phyloP scores from a whole-genome alignment of 768 basidiomycete species.

The Boletus rubropictus region DNA sequence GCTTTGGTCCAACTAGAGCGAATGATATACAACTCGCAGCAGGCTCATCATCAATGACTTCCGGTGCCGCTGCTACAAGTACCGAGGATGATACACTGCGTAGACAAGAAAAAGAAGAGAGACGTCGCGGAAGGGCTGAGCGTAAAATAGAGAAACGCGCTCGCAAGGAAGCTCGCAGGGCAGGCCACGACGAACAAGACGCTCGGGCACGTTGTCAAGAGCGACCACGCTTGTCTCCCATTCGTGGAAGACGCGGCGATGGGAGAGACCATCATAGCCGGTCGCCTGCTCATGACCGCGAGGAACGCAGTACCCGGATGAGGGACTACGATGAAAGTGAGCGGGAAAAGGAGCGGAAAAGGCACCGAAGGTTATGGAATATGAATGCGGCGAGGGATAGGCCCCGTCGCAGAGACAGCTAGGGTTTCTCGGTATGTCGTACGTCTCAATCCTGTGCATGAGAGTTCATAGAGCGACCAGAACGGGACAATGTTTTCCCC shows the following conservation, averaged over 20 bases:
- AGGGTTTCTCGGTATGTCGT: slow-evolving; percentile 11
- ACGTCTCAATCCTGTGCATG: neutral
- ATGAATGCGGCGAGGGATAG: slow-evolving; percentile 38
- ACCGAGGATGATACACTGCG: slow-evolving; percentile 30
- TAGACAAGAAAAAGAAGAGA: slow-evolving; percentile 44
- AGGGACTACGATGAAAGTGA: slow-evolving; percentile 27
- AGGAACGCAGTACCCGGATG: slow-evolving; percentile 13
- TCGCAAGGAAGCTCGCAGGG: slow-evolving; percentile 45
- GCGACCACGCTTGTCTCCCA: slow-evolving; percentile 35
- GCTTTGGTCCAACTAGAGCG: slow-evolving; percentile 57
- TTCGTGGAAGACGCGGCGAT: slow-evolving; percentile 11
- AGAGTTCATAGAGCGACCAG: slow-evolving; percentile 6
- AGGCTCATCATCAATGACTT: slow-evolving; percentile 18
- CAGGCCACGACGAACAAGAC: slow-evolving; percentile 31
- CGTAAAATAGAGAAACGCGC: slow-evolving; percentile 57
- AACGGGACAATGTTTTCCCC: neutral
- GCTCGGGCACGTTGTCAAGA: slow-evolving; percentile 20
- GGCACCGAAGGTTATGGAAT: slow-evolving; percentile 52
- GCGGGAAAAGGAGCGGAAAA: slow-evolving; percentile 31
- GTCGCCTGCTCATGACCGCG: slow-evolving; percentile 23
- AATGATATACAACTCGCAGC: slow-evolving; percentile 21
- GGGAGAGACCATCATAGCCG: slow-evolving; percentile 27
- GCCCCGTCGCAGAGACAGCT: slow-evolving; percentile 20
- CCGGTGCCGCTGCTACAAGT: slow-evolving; percentile 11
- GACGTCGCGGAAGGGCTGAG: slow-evolving; percentile 44